Conservation (phyloP, 129 eudicot genomes). For the Erigeron canadensis region DNA sequence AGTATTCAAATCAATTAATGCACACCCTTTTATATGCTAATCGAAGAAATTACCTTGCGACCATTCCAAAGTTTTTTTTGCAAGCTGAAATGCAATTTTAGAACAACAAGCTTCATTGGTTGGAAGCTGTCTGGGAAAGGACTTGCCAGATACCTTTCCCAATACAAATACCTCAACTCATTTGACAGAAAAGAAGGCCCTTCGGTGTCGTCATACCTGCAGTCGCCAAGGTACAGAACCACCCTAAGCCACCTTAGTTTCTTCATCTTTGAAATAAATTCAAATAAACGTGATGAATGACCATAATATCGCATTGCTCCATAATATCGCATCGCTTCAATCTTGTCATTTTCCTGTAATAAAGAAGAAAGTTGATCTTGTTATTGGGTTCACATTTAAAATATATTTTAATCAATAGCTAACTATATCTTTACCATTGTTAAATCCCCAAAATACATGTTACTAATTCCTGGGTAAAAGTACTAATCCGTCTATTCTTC, state of each 20-base stretch:
- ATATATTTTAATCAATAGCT: no score
- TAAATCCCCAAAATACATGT: background rate
- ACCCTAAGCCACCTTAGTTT: slow-evolving; percentile 13
- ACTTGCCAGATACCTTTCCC: background rate
- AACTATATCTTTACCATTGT: background rate
- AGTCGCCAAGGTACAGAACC: background rate
- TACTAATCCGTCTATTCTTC: no score
- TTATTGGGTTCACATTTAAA: no score
- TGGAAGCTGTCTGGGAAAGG: background rate
- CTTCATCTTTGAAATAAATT: background rate
- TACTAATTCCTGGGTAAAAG: no score
- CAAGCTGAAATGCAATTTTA: no score
- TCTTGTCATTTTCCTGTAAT: background rate
- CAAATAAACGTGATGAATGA: background rate
- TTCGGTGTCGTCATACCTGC: background rate
- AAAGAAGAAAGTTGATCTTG: background rate
- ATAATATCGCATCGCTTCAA: no score
- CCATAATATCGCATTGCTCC: background rate
- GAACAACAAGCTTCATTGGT: no score
- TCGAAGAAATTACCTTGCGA: no score
- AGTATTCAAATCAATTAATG: no score
- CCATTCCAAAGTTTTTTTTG: no score
- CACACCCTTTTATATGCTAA: no score
- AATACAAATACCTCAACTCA: background rate
- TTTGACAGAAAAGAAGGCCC: slow-evolving; percentile 1